Evolutionary conservation across 179 eudicot genomes (phyloP).

Genomic region (Kewa caespitosa): DNA sequence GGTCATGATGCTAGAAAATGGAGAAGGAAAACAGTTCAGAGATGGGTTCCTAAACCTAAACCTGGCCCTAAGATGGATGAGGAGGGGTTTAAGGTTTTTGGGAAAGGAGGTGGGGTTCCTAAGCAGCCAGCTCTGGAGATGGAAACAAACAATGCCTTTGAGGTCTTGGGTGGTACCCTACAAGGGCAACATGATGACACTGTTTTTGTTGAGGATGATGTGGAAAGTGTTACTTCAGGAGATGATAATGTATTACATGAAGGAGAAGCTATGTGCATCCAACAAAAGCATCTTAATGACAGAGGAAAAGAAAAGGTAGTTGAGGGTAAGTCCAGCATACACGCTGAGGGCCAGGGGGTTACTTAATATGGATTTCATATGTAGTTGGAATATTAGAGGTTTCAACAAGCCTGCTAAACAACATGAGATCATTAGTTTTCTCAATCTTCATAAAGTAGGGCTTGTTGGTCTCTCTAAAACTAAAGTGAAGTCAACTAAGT

Average conservation of each 20-base stretch:
- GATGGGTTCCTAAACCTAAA: neutral
- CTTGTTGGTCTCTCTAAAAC: neutral
- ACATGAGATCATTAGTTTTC: neutral
- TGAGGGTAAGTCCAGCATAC: too few species aligned
- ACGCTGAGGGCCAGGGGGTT: neutral
- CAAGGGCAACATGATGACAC: too few species aligned
- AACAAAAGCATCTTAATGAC: too few species aligned
- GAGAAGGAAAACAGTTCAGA: neutral
- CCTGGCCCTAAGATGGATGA: neutral
- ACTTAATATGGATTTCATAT: neutral
- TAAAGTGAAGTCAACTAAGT: neutral
- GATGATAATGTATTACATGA: neutral
- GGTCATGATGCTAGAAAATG: neutral
- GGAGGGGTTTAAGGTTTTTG: neutral
- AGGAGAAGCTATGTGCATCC: too few species aligned
- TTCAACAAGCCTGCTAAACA: neutral
- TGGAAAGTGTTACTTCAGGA: neutral
- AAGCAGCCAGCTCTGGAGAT: neutral
- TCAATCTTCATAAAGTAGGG: neutral
- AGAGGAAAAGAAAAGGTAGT: too few species aligned
- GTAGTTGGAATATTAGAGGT: neutral
- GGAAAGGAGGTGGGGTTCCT: neutral
- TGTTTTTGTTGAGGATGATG: neutral
- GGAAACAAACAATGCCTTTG: neutral
- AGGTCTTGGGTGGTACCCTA: neutral